These are phyloP conservation scores for Wickerhamiella sorbophila DNA, from an alignment of 805 yeast species.

Conservation along the genomic window DNA sequence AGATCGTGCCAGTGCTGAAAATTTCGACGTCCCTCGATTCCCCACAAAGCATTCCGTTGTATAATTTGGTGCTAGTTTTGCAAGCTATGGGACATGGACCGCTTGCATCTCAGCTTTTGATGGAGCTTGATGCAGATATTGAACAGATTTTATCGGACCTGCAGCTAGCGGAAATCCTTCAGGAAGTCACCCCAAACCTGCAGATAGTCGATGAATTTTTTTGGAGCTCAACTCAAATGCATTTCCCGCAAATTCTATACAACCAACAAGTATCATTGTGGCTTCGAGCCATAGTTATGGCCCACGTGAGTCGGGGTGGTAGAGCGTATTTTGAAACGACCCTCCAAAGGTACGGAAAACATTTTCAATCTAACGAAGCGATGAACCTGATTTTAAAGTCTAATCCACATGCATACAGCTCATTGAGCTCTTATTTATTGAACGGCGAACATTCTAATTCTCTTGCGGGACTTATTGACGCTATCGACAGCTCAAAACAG, in stretches of 20 bases:
- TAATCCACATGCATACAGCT: not conserved
- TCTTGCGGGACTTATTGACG: not conserved
- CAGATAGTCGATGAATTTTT: not conserved
- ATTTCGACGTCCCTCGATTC: not conserved
- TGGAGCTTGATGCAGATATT: constrained; percentile 3
- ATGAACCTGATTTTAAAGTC: not conserved
- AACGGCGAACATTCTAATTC: too few species aligned
- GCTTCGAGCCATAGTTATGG: constrained; percentile 9
- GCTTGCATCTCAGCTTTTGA: constrained; percentile 14
- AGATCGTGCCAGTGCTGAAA: constrained; percentile 9
- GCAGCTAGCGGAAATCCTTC: not conserved
- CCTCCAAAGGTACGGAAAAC: constrained; percentile 5
- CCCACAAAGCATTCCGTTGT: constrained; percentile 9
- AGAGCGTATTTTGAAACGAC: constrained; percentile 1
- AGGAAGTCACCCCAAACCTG: not conserved
- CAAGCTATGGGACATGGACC: constrained; percentile 9
- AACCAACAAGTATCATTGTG: constrained; percentile 6
- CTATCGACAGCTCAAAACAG: not conserved
- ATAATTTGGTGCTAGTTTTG: constrained; percentile 11
- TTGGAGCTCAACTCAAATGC: not conserved
- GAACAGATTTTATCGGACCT: not conserved
- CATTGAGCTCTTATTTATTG: constrained; percentile 1
- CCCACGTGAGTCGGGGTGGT: constrained; percentile 4
- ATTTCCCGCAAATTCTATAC: constrained; percentile 13
- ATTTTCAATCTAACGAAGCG: not conserved